phyloP scores from a whole-genome alignment of 768 basidiomycete species.

The Lentinula raphanica region DNA sequence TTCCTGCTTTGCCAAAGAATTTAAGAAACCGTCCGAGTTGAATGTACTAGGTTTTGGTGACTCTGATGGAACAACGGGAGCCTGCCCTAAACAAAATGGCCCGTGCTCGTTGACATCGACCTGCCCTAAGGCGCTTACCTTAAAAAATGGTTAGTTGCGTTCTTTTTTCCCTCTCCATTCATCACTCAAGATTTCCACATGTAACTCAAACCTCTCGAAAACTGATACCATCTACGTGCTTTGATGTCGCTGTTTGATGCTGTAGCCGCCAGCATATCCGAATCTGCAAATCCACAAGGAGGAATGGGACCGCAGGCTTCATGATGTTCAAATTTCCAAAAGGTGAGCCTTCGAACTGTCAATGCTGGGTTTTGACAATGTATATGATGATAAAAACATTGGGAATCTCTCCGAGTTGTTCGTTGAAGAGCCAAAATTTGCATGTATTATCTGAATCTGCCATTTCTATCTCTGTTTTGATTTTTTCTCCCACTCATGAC shows the following conservation, averaged over 20 bases:
- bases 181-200: not conserved
- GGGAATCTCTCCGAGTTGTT: constrained; percentile 98
- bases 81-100: constrained; percentile 6
- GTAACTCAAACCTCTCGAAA: not conserved
- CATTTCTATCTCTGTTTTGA: constrained; percentile 19
- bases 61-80: too few relatives aligned
- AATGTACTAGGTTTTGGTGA: too few relatives aligned
- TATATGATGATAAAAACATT: constrained; percentile 68
- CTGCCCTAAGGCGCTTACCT: not conserved
- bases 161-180: not conserved
- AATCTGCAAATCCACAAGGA: constrained; percentile 50
- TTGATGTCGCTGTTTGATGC: not conserved
- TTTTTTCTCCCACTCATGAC: constrained; percentile 13
- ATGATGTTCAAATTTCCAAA: constrained; percentile 81
- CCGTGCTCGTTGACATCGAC: not conserved
- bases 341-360: constrained; percentile 86
- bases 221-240: not conserved
- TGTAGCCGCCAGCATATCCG: not conserved
- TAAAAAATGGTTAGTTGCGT: constrained; percentile 3
- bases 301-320: constrained; percentile 83
- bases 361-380: too few relatives aligned
- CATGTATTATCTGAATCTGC: constrained; percentile 85
- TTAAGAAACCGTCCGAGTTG: too few relatives aligned
- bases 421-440: constrained; percentile 64
- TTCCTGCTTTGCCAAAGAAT: too few relatives aligned